Base-by-base conservation (phyloP, 2,329 filamentous ascomycete species). In the Trichoderma sp. region DNA sequence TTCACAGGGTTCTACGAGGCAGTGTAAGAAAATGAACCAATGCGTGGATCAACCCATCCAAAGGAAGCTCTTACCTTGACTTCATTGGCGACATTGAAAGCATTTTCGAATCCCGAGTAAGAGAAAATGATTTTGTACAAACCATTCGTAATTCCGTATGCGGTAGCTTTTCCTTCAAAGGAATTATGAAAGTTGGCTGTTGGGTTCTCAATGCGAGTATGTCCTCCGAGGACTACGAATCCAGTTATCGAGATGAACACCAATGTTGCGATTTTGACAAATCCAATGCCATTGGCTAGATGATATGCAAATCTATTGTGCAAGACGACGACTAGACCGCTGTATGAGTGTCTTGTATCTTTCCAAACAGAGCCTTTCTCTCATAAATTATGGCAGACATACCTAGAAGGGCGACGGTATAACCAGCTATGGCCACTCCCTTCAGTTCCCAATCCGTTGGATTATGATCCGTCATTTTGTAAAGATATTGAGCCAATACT, bases 401-500 rank as follows among this genome's bases (percentile, higher is more conserved):
- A 90, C 90, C 85, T 1, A 92, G 76, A 1, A 88, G 85, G 4
- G 91, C 90, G 0, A 91, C 79, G 0, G 89, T 91, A 78, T 93
- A 93, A 0, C 87, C 89, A 1, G 89, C 91, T 29, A 93, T 83
- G 0, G 92, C 92, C 3, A 93, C 88, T 1, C 91, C 92, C 79
- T 93, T 93, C 71, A 89, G 81, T 79, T 93, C 85, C 92, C 92
- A 94, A n/a, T 85, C 83, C 0, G 88, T 87, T 0, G 90, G 88
- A 0, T 81, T 82, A 0, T 84, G 81, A 0, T 86, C 89, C 1
- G 85, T 87, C 60, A 91, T 90, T 9, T 87, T 86, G 82, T 89
- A 94, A 0, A 93, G 81, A 77, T 94, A 94, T 53, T 88, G 84
- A 0, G 92, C 89, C 31, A 93, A 81, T 0, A 93, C 91, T 87